phyloP scores from a whole-genome alignment of 306 rosid species.

The Cotoneaster glaucophyllus region DNA sequence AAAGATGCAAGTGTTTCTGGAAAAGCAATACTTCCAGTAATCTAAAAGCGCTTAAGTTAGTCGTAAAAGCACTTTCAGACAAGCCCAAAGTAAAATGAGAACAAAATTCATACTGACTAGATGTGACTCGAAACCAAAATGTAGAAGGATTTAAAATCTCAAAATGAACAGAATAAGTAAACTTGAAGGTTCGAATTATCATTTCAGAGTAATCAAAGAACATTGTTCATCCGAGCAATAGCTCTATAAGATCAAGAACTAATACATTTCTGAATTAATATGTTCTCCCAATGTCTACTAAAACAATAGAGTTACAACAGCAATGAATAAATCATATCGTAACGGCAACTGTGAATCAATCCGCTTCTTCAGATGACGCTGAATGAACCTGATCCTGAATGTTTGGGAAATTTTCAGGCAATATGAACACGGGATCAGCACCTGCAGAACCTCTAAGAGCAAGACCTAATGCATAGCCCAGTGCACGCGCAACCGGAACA shows the following conservation, averaged over 20 bases:
- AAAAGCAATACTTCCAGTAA: too few relatives aligned
- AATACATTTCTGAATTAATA: too few relatives aligned
- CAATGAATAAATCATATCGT: not conserved
- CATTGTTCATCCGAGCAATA: not conserved
- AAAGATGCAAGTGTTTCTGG: too few relatives aligned
- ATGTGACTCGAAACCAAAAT: not conserved
- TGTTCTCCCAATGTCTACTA: not conserved
- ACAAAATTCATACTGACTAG: not conserved
- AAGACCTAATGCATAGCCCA: constrained; percentile 62
- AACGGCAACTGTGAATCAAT: not conserved
- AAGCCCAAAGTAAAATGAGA: too few relatives aligned
- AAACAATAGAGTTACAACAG: not conserved
- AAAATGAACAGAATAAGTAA: too few relatives aligned
- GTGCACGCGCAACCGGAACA: constrained; percentile 66
- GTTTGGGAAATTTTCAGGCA: constrained; percentile 49
- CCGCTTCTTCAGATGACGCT: constrained; percentile 28
- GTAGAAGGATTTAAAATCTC: not conserved
- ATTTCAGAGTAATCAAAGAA: not conserved
- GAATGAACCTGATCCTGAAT: constrained; percentile 25
- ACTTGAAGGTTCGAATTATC: not conserved
- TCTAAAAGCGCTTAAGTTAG: too few relatives aligned
- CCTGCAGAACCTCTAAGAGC: constrained; percentile 37
- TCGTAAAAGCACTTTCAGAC: too few relatives aligned
- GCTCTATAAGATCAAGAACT: not conserved
- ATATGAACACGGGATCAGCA: constrained; percentile 24